Base-by-base conservation (phyloP, 1,139 yeast genomes). In the Scheffersomyces quercinus region DNA sequence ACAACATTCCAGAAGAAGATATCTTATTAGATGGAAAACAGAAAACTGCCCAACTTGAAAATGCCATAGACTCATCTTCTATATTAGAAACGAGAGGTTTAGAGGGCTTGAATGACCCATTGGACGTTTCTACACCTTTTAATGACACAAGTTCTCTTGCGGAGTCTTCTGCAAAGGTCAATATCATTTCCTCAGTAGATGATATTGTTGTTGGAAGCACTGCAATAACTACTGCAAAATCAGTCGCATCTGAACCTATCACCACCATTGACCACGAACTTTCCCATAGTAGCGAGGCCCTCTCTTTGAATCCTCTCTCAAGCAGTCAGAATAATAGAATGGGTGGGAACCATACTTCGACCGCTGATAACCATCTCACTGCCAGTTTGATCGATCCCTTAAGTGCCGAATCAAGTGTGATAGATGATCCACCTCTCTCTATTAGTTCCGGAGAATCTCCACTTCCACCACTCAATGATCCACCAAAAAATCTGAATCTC, bases 371-470 rank as follows among this genome's bases (percentile, higher is more conserved):
- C 10, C 35, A 31, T 24, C 26, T 20, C 26, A 20, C 26, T 5
- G n/a, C 15, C n/a, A 31, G 20, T 12, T 31, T 31, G n/a, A 31
- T 31, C 20, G 35, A 31, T 31, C 16, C 35, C 3, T 31, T 31
- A 14, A 31, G 35, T 6, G 38, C 46, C 1, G 16, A 39, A 1
- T 28, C 38, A 3, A 37, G 45, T 13, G 26, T 44, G 12, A 29
- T 44, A 35, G 47, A 41, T 28, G 35, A 31, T 31, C 35, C 35
- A 10, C 11, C 35, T 15, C 20, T 31, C 10, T 31, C 35, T 6
- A 31, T 31, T 13, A 31, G 35, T 31, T 31, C 35, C 7, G 35
- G 35, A 3, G 35, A 31, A n/a, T 31, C 35, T 31, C 35, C 24
- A 8, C 15, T 31, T 14, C 35, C 35, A 14, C 35, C 35, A 14